Conservation (phyloP, 768 basidiomycete genomes). For the Leccinellum albellum region DNA sequence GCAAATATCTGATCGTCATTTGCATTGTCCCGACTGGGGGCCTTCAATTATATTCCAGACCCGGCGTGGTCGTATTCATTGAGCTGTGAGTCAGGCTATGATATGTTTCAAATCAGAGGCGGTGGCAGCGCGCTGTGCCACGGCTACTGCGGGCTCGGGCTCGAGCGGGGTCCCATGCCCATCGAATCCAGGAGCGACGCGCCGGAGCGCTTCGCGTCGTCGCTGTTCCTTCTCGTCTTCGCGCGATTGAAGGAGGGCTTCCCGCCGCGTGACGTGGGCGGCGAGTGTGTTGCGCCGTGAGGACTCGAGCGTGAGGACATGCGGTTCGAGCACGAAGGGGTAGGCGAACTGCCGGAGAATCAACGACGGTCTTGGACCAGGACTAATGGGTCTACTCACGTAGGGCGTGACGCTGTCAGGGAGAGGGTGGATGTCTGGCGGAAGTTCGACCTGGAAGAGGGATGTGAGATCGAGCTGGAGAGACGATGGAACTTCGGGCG, state of each 20-base stretch:
- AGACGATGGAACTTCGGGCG: not conserved
- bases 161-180: slow-evolving; percentile 53
- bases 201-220: slow-evolving; percentile 60
- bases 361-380: not conserved
- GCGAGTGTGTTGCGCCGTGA: slow-evolving; percentile 66
- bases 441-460: slow-evolving; percentile 67
- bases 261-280: slow-evolving; percentile 61
- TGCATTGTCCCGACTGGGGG: too few species aligned
- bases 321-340: slow-evolving; percentile 89
- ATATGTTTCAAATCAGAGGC: not conserved
- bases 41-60: too few species aligned
- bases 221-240: slow-evolving; percentile 74
- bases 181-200: slow-evolving; percentile 84
- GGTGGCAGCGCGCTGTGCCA: slow-evolving; percentile 3
- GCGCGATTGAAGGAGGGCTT: slow-evolving; percentile 64
- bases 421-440: slow-evolving; percentile 90
- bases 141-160: slow-evolving; percentile 18
- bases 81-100: not conserved
- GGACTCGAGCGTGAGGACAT: slow-evolving; percentile 72
- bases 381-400: slow-evolving; percentile 41
- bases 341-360: slow-evolving; percentile 77
- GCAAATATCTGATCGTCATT: too few species aligned
- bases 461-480: not conserved
- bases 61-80: not conserved
- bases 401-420: slow-evolving; percentile 89